Evolutionary conservation across 352 stramenopile genomes (phyloP).

Genomic region (Aphanomyces astaci): DNA sequence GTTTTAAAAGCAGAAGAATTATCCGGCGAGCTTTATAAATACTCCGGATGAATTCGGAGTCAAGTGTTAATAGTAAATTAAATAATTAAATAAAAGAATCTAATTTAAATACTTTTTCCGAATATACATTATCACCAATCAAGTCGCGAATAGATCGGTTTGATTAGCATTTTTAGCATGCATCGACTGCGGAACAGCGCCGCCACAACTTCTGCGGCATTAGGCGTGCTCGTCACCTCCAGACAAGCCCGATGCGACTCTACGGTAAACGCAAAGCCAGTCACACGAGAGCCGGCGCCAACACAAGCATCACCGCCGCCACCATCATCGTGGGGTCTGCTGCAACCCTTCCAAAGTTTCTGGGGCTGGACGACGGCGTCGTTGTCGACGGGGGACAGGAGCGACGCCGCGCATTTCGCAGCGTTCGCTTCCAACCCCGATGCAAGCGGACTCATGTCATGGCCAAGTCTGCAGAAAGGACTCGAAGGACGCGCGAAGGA

Average conservation of each 20-base stretch:
- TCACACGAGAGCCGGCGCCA: not conserved
- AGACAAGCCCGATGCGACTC: not conserved
- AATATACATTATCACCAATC: not conserved
- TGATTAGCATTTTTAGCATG: not conserved
- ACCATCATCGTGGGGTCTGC: not conserved
- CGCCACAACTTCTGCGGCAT: not conserved
- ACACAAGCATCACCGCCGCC: not conserved
- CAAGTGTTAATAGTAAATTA: no score
- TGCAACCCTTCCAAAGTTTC: not conserved
- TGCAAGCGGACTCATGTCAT: constrained; percentile 12
- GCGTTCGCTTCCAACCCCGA: not conserved
- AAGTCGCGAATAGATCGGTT: no score
- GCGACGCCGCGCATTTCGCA: constrained; percentile 5
- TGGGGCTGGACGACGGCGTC: not conserved
- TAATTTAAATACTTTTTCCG: no score
- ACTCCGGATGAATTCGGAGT: no score
- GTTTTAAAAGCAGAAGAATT: no score
- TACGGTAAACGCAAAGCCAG: not conserved
- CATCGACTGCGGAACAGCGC: not conserved
- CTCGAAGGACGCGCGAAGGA: constrained; percentile 1
- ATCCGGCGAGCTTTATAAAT: no score
- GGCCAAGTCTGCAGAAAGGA: constrained; percentile 6
- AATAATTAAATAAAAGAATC: no score
- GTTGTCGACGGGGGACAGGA: not conserved
- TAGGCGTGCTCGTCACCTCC: not conserved